A percentile compares a stretch with the other conserved stretches of the same genome.
These are phyloP conservation scores for Yamadazyma sp. DNA, from an alignment of 1,139 yeast species.

Conservation along the genomic window DNA sequence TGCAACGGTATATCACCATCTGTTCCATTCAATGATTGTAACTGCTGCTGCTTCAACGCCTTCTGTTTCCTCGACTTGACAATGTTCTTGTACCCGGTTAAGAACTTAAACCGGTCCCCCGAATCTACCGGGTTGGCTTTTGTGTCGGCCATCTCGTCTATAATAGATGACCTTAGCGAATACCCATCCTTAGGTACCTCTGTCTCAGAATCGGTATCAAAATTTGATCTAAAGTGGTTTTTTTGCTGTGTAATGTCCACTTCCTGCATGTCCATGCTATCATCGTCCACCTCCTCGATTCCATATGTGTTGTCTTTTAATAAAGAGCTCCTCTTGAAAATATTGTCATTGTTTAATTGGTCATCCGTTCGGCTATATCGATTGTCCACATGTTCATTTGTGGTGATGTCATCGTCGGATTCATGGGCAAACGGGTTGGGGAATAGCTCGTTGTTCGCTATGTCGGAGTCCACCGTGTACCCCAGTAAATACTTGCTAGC, in stretches of 20 bases:
- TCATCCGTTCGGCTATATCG: not conserved
- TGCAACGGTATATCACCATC: constrained; percentile 27
- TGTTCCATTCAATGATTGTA: constrained; percentile 14
- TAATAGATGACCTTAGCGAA: constrained; percentile 29
- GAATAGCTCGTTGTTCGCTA: constrained; percentile 15
- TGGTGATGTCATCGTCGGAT: constrained; percentile 10
- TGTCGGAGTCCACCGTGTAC: constrained; percentile 18
- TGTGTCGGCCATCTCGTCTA: constrained; percentile 21
- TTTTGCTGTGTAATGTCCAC: constrained; percentile 12
- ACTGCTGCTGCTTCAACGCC: constrained; percentile 11
- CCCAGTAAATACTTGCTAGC: constrained; percentile 19
- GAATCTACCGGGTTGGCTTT: constrained; percentile 11
- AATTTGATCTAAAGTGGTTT: constrained; percentile 14
- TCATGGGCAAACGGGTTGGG: constrained; percentile 14
- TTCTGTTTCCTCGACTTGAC: constrained; percentile 14
- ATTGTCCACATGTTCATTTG: constrained; percentile 4
- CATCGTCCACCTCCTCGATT: constrained; percentile 3
- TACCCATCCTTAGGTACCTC: constrained; percentile 9
- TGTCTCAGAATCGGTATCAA: constrained; percentile 18
- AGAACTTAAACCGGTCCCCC: constrained; percentile 30
- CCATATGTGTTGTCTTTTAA: constrained; percentile 10
- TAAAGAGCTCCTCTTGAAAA: constrained; percentile 14
- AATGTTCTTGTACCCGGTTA: constrained; percentile 26
- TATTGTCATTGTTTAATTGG: constrained; percentile 4
- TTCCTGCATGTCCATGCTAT: constrained; percentile 10